Percentiles rank a stretch among this genome's conserved stretches.
Conservation (phyloP, 805 yeast species). For the Teunomyces barrocoloradensis region DNA sequence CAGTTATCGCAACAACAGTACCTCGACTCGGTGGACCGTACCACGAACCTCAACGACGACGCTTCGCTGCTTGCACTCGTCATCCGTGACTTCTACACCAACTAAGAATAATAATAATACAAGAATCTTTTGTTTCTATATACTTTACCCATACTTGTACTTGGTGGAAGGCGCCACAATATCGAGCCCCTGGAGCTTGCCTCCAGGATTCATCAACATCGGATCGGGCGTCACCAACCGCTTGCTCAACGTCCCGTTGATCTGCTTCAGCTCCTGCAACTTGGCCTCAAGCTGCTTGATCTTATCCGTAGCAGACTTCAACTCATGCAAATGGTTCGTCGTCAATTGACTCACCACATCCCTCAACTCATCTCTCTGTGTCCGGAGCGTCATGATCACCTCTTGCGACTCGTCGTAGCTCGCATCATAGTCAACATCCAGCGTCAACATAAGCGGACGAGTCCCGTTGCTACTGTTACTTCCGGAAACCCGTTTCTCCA, state of each 20-base stretch:
- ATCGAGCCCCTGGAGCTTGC: slow-evolving; percentile 38
- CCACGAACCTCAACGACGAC: not conserved
- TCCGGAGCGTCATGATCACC: slow-evolving; percentile 12
- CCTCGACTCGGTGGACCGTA: not conserved
- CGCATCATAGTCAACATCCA: slow-evolving; percentile 8
- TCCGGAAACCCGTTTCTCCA: slow-evolving; percentile 34
- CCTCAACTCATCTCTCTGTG: slow-evolving; percentile 41
- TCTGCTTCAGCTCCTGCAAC: slow-evolving; percentile 25
- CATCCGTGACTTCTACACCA: slow-evolving; percentile 1
- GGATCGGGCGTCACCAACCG: slow-evolving; percentile 13
- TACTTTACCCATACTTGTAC: slow-evolving; percentile 9
- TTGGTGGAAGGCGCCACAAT: slow-evolving; percentile 33
- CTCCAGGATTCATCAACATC: slow-evolving; percentile 21
- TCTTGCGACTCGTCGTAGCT: slow-evolving; percentile 11
- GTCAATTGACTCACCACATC: slow-evolving; percentile 39
- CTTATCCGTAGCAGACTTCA: slow-evolving; percentile 35
- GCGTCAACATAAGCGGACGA: slow-evolving; percentile 7
- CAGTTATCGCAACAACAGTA: not conserved
- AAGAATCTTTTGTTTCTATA: not conserved
- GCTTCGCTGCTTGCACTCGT: not conserved
- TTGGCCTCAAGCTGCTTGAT: slow-evolving; percentile 30
- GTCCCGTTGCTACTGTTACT: not conserved
- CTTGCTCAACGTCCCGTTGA: slow-evolving; percentile 34
- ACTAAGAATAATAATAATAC: not conserved
- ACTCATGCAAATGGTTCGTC: slow-evolving; percentile 33